A percentile compares a stretch with the other conserved stretches of the same genome.
These are phyloP conservation scores for Pythium grandisporangium DNA, from an alignment of 352 stramenopile genomes.

Conservation along the genomic window DNA sequence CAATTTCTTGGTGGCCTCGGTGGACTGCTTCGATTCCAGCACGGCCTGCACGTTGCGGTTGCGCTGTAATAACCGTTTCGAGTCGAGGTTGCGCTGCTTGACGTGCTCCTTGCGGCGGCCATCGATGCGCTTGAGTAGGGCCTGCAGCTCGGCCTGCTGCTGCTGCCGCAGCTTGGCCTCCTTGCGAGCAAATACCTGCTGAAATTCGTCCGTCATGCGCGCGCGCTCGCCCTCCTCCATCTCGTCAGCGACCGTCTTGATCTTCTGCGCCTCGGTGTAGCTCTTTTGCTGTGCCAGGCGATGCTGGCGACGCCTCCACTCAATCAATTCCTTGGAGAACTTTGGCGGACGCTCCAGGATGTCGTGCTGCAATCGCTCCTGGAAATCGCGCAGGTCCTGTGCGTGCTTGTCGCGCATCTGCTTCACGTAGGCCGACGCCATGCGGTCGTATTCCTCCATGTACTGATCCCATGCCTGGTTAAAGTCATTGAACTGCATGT, in stretches of 20 bases:
- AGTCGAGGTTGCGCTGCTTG: conserved; percentile 91
- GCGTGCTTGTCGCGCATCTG: conserved; percentile 92
- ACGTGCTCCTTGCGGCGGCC: conserved; percentile 90
- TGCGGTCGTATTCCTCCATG: conserved; percentile 92
- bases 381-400: conserved; percentile 76
- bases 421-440: conserved; percentile 91
- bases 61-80: conserved; percentile 90
- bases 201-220: conserved; percentile 83
- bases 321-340: conserved; percentile 91
- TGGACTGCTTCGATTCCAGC: conserved; percentile 89
- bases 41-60: conserved; percentile 93
- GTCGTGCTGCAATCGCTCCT: conserved; percentile 84
- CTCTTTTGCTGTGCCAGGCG: conserved; percentile 91
- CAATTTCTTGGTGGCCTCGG: conserved; percentile 64
- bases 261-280: conserved; percentile 92
- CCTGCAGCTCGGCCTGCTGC: conserved; percentile 89
- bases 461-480: conserved; percentile 93
- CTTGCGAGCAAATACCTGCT: conserved; percentile 74
- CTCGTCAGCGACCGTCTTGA: conserved; percentile 92
- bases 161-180: conserved; percentile 88
- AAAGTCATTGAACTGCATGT: conserved; percentile 94
- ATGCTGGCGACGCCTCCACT: conserved; percentile 91
- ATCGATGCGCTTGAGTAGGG: conserved; percentile 92
- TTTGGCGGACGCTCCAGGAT: conserved; percentile 84
- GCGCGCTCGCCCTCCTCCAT: conserved; percentile 88